These are phyloP conservation scores for Zychaea mexicana DNA, from an alignment of 371 early-diverging fungal species.

Conservation along the genomic window DNA sequence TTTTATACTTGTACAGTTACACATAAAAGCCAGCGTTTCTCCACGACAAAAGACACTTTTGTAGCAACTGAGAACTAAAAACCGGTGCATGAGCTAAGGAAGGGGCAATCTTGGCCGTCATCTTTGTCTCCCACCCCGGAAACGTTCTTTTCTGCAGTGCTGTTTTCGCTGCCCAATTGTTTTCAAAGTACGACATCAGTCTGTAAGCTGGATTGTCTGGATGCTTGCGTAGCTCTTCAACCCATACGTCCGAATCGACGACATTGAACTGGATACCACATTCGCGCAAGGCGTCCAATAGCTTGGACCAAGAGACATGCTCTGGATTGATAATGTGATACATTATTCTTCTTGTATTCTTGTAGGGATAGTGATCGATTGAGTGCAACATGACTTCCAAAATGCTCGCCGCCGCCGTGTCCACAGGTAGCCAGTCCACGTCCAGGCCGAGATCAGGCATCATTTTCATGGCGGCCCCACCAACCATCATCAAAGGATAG, in stretches of 20 bases:
- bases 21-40: too few species aligned
- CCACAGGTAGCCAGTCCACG: conserved; percentile 41
- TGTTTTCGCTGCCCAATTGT: background rate
- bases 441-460: conserved; percentile 8
- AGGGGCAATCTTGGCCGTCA: background rate
- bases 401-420: conserved; percentile 33
- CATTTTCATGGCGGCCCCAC: conserved; percentile 29
- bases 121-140: background rate
- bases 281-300: conserved; percentile 22
- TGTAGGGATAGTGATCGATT: conserved; percentile 1
- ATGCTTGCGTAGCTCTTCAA: conserved; percentile 23
- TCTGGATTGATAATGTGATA: conserved; percentile 43
- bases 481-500: conserved; percentile 39
- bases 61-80: conserved; percentile 5
- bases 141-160: background rate
- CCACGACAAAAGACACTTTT: conserved; percentile 12
- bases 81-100: background rate
- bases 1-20: background rate
- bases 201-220: conserved; percentile 34
- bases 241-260: conserved; percentile 28
- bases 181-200: conserved; percentile 29
- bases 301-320: conserved; percentile 18
- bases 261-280: conserved; percentile 33
- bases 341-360: background rate
- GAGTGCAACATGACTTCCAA: conserved; percentile 32